These are phyloP conservation scores for Dipodascopsis tothii DNA, from an alignment of 805 yeast species.

Conservation along the genomic window DNA sequence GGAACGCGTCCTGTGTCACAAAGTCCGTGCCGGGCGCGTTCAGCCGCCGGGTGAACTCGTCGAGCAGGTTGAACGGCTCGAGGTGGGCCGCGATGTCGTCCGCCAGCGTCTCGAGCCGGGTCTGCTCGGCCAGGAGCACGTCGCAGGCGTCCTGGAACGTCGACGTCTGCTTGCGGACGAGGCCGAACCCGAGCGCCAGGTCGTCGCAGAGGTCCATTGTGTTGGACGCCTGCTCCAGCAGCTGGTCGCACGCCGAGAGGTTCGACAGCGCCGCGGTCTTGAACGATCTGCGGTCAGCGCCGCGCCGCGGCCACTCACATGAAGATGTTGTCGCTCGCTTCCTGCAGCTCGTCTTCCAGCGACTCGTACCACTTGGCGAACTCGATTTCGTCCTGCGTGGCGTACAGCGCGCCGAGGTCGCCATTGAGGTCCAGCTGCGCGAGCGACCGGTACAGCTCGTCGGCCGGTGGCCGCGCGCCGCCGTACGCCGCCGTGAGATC, in stretches of 20 bases:
- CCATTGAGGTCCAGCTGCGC: no score
- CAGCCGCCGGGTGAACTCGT: slow-evolving; percentile 57
- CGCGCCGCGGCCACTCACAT: slow-evolving; percentile 1
- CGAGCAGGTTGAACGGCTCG: slow-evolving; percentile 60
- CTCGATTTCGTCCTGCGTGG: slow-evolving; percentile 5
- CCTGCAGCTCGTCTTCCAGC: slow-evolving; percentile 13
- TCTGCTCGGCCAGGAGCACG: slow-evolving; percentile 42
- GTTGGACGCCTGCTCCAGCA: slow-evolving; percentile 41
- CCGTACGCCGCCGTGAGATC: no score
- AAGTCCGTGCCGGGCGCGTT: slow-evolving; percentile 64
- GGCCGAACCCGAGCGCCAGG: slow-evolving; percentile 46
- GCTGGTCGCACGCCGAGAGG: slow-evolving; percentile 27
- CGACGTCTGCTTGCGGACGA: slow-evolving; percentile 53
- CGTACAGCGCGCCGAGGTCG: background rate
- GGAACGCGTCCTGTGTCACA: slow-evolving; percentile 54
- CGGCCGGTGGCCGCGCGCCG: no score
- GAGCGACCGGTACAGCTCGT: no score
- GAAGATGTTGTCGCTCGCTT: slow-evolving; percentile 7
- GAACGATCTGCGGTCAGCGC: slow-evolving; percentile 2
- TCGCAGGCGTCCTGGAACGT: slow-evolving; percentile 57
- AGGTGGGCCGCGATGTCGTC: slow-evolving; percentile 44
- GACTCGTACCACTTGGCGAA: slow-evolving; percentile 11
- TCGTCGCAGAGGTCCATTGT: slow-evolving; percentile 42
- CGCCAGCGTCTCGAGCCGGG: slow-evolving; percentile 37
- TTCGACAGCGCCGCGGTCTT: slow-evolving; percentile 13